Percentiles rank a stretch among this genome's conserved stretches.
Conservation (phyloP, 805 yeast species). For the Sugiyamaella marilandica region DNA sequence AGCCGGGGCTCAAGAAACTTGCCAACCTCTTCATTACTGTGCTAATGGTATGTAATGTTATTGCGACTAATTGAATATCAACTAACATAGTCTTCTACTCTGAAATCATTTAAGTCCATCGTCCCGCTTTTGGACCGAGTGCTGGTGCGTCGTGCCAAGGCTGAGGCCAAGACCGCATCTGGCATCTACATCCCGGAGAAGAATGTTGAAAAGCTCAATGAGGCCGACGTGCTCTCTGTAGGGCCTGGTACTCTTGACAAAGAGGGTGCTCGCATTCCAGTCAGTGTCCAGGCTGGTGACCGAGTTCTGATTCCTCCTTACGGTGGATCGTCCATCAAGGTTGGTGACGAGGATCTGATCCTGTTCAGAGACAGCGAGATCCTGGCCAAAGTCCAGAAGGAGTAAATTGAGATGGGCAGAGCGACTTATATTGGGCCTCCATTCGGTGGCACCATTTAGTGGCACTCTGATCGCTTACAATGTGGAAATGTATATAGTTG, state of each 20-base stretch:
- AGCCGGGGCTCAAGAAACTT: too few species aligned
- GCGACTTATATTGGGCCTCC: background rate
- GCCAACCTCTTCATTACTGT: background rate
- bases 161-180: conserved; percentile 83
- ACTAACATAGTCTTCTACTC: background rate
- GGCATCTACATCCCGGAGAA: conserved; percentile 94
- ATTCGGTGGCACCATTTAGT: background rate
- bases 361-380: conserved; percentile 92
- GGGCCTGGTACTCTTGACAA: conserved; percentile 87
- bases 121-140: conserved; percentile 95
- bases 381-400: conserved; percentile 78
- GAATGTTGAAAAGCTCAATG: conserved; percentile 89
- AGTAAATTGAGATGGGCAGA: conserved; percentile 32
- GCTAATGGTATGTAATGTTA: background rate
- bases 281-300: conserved; percentile 85
- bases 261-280: conserved; percentile 66
- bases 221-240: conserved; percentile 87
- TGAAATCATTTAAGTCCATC: conserved; percentile 80
- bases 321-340: conserved; percentile 87
- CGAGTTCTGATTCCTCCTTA: conserved; percentile 89
- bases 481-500: conserved; percentile 5
- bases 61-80: background rate
- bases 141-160: conserved; percentile 89
- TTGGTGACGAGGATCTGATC: conserved; percentile 67
- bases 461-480: background rate